Evolutionary conservation across 1,284 basidiomycete genomes (phyloP), one percentile per base, ranked within the genome.

Genomic region (Boletus semigastroideus): DNA sequence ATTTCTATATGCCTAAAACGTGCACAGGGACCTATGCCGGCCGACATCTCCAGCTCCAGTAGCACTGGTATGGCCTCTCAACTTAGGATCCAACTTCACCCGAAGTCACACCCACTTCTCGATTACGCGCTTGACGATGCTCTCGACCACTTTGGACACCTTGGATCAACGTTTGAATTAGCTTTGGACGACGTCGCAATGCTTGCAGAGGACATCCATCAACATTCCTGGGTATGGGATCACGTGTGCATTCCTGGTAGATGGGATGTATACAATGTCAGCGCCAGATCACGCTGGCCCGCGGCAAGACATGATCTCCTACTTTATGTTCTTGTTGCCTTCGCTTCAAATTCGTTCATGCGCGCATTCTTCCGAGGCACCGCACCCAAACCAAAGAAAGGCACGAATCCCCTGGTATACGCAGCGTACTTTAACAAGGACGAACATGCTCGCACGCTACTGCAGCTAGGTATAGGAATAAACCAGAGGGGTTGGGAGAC

Each of bases 391-490:
- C 34, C 27, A 19, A 49, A 30, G 34, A 17, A 37, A 5, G 48
- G 42, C 17, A 47, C 43, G 25, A 49, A 49, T 30, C 48, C 48
- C 22, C 34, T 49, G 7, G 34, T 49, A 8, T 49, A 49, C 31
- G 34, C 48, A 5, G 48, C 34, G 3, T n/a, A 47, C 7, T 49
- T 49, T 10, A 14, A 47, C 34, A 47, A 30, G 27, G 16, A 17
- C 1, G 34, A 47, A 22, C 48, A 47, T 14, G 48, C 43, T 25
- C 33, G 25, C 3, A 33, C 14, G 5, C n/a, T 49, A 6, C 12
- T 49, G 9, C 22, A 5, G 1, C 14, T 27, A 30, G 48, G 48
- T 14, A 27, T n/a, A 27, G 14, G 12, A 14, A 13, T 49, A 22
- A 10, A 31, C 12, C 12, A 25, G 1, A 49, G n/a, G 5, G 48